Conservation (phyloP, 1,284 basidiomycete species). For the Hypsizygus ulmarius region DNA sequence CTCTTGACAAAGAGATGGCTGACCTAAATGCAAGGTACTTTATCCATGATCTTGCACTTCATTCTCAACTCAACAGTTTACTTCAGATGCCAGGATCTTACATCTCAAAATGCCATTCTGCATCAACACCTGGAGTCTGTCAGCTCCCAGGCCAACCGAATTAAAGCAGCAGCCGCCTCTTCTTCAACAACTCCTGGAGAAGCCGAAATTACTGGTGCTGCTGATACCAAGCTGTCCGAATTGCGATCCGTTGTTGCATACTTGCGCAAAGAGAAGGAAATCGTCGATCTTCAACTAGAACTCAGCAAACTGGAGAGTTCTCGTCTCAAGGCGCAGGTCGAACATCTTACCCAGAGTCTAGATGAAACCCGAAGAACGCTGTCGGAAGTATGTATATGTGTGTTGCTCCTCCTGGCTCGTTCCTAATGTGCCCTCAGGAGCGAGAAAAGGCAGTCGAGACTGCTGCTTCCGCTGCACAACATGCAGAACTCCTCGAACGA, state of each 20-base stretch:
- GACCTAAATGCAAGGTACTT: constrained; percentile 67
- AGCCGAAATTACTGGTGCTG: constrained; percentile 44
- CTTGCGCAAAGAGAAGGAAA: constrained; percentile 87
- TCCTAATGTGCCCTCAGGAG: constrained; percentile 49
- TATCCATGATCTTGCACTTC: background rate
- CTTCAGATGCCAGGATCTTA: constrained; percentile 69
- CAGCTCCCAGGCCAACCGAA: constrained; percentile 75
- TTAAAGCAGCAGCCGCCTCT: constrained; percentile 65
- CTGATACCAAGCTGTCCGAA: constrained; percentile 64
- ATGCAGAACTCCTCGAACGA: constrained; percentile 81
- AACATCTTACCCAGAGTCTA: constrained; percentile 67
- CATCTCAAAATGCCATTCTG: constrained; percentile 74
- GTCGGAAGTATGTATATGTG: constrained; percentile 48
- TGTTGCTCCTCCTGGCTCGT: constrained; percentile 1
- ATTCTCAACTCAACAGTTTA: background rate
- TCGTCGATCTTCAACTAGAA: constrained; percentile 84
- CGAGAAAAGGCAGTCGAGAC: constrained; percentile 71
- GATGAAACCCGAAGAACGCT: constrained; percentile 68
- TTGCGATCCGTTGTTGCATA: constrained; percentile 81
- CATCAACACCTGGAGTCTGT: constrained; percentile 88
- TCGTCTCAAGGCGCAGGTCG: constrained; percentile 74
- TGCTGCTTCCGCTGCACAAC: constrained; percentile 74
- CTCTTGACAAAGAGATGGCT: constrained; percentile 73
- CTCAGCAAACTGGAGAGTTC: constrained; percentile 82
- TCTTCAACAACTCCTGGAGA: constrained; percentile 39